Base-by-base conservation (phyloP, 83 land plant genomes). In the Diphasiastrum complanatum region DNA sequence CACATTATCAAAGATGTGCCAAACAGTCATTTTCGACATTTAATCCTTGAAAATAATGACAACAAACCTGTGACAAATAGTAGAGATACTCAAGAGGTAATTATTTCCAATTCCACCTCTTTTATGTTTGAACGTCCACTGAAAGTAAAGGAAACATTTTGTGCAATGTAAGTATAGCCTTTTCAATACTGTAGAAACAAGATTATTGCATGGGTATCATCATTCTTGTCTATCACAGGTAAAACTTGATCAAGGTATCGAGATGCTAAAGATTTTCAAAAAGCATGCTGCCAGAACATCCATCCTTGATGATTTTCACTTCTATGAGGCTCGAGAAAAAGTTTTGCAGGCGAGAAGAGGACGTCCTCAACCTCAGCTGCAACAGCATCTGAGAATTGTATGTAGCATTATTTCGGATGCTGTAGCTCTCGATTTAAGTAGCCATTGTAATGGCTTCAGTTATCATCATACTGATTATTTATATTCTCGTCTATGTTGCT, bases 51-150 rank as follows among this genome's bases (percentile, higher is more conserved):
- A 60, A 79, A 89, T 55, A 89, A 89, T 66, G 96, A 89, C 61
- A 85, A 85, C 65, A 89, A 89, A 60, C 96, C 96, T 28, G 96
- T 89, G 36, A 89, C 96, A 2, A 85, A 85, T 47, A 89, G 96
- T 46, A 73, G 91, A 60, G 96, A 89, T 54, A 76, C 85, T 35
- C 96, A 89, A 56, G 87, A 89, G 87, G 95, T 83, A 33, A 37
- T 8, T 40, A 40, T 16, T 40, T 8, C 43, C 43, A 40, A 40
- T 16, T 40, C 43, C 43, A 8, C 16, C 43, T 8, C 16, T 8
- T 8, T 8, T 8, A 40, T 8, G 12, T 16, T 16, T 40, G 12
- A 8, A 40, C 16, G 43, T 8, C 43, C 16, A 16, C 43, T 8
- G 43, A 8, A 16, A 22, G 5, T 20, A 3, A 33, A 38, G 14